Conservation (phyloP, 129 eudicot genomes). For the Artemisia argyi region DNA sequence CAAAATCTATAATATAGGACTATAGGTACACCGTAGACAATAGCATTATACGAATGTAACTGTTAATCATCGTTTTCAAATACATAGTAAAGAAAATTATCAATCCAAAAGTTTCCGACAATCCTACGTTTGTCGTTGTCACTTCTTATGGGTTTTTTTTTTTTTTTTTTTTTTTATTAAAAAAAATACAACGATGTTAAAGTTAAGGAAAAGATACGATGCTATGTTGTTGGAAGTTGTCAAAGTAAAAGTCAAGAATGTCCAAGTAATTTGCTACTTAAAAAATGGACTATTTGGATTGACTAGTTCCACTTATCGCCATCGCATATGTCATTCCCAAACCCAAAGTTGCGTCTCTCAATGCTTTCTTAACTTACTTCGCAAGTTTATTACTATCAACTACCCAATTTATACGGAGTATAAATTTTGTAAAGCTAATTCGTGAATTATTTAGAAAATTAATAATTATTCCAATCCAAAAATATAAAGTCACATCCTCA, state of each 20-base stretch:
- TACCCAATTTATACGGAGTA: too few relatives aligned
- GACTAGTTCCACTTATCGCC: slow-evolving; percentile 33
- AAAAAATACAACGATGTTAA: not conserved
- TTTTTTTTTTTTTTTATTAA: not conserved
- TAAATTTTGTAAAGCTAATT: too few relatives aligned
- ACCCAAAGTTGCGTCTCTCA: slow-evolving; percentile 4
- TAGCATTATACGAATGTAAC: too few relatives aligned
- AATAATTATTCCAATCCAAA: too few relatives aligned
- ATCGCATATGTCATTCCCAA: slow-evolving; percentile 31
- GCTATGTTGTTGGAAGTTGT: slow-evolving; percentile 30
- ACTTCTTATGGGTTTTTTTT: not conserved
- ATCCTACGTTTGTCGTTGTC: not conserved
- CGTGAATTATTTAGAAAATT: too few relatives aligned
- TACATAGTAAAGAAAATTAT: too few relatives aligned
- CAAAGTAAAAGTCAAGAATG: slow-evolving; percentile 37
- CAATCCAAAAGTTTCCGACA: too few relatives aligned
- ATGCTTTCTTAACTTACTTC: slow-evolving; percentile 23
- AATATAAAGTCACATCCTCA: too few relatives aligned
- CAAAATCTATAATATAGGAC: too few relatives aligned
- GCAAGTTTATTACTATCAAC: slow-evolving; percentile 19
- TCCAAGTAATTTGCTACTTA: slow-evolving; percentile 11
- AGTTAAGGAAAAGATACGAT: not conserved
- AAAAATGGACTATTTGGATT: slow-evolving; percentile 3
- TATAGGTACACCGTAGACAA: too few relatives aligned
- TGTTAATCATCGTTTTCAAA: too few relatives aligned